Conservation (phyloP, 1,284 basidiomycete species). For the Heliocybe sulcata region DNA sequence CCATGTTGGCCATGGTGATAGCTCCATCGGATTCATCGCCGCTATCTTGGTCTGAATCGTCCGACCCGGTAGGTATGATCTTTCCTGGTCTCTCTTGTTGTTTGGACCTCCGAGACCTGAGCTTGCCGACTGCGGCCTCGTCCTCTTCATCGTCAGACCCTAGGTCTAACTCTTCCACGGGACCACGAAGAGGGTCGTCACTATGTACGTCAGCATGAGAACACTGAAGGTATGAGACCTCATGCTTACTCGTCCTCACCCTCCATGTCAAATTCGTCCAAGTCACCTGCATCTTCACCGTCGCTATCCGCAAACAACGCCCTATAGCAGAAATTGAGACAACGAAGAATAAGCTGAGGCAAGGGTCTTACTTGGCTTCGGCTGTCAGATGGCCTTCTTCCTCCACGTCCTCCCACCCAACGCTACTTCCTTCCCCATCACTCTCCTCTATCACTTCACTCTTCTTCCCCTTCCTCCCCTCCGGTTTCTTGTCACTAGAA, state of each 20-base stretch:
- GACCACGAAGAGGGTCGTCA: slow-evolving; percentile 38
- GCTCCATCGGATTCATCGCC: slow-evolving; percentile 45
- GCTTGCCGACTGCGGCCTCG: slow-evolving; percentile 24
- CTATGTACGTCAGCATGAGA: slow-evolving; percentile 16
- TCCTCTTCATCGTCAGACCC: slow-evolving; percentile 56
- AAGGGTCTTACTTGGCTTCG: slow-evolving; percentile 35
- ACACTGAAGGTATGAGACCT: slow-evolving; percentile 5
- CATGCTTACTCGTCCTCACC: slow-evolving; percentile 28
- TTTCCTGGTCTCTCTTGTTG: slow-evolving; percentile 39
- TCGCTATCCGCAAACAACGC: slow-evolving; percentile 46
- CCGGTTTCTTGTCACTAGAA: slow-evolving; percentile 16
- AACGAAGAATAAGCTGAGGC: slow-evolving; percentile 3
- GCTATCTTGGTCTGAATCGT: slow-evolving; percentile 36
- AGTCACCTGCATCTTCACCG: slow-evolving; percentile 35
- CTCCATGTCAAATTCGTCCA: slow-evolving; percentile 42
- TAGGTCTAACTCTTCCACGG: slow-evolving; percentile 62
- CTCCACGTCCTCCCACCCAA: slow-evolving; percentile 62
- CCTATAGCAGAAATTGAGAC: slow-evolving; percentile 18
- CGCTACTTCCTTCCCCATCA: slow-evolving; percentile 23
- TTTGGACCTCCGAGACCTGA: slow-evolving; percentile 41
- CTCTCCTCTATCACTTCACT: slow-evolving; percentile 16
- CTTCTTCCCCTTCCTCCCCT: slow-evolving; percentile 9
- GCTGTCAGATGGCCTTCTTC: slow-evolving; percentile 36
- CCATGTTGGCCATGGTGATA: slow-evolving; percentile 71
- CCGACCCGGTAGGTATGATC: slow-evolving; percentile 39